Evolutionary conservation across 495 filamentous ascomycete genomes (phyloP).

Genomic region (Xylaria bambusicola): DNA sequence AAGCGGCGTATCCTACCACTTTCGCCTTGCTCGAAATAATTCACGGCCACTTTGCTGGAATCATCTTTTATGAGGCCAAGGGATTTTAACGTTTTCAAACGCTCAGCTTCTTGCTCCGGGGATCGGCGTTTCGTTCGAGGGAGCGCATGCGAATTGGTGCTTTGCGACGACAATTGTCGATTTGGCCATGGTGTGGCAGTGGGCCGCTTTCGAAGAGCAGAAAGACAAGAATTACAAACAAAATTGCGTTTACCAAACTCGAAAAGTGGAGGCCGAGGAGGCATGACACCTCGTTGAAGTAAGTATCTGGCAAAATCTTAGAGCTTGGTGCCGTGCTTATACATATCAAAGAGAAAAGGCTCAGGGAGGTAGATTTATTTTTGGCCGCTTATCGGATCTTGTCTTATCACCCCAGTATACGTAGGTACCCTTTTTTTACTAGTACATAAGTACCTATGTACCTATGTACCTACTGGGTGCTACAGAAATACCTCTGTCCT

Average conservation of each 20-base stretch:
- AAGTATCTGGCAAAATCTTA: not conserved
- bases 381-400: not conserved
- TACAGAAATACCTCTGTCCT: too few relatives aligned
- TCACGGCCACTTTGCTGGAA: conserved; percentile 27
- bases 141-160: conserved; percentile 17
- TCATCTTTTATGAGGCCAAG: conserved; percentile 25
- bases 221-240: conserved; percentile 41
- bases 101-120: conserved; percentile 28
- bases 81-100: conserved; percentile 26
- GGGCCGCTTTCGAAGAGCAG: conserved; percentile 27
- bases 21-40: conserved; percentile 49
- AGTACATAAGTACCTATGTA: not conserved
- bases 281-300: conserved; percentile 29
- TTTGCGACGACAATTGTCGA: conserved; percentile 27
- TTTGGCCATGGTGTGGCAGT: conserved; percentile 27
- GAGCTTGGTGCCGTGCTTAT: too few relatives aligned
- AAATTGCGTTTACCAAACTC: conserved; percentile 34
- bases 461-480: too few relatives aligned
- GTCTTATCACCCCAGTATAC: too few relatives aligned
- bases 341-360: not conserved
- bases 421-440: not conserved
- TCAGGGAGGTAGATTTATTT: too few relatives aligned
- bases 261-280: conserved; percentile 33
- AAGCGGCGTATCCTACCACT: conserved; percentile 37
- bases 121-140: conserved; percentile 18